Evolutionary conservation across 768 basidiomycete genomes (phyloP), one percentile per base, ranked within the genome.

Genomic region (Kwoniella sp.): DNA sequence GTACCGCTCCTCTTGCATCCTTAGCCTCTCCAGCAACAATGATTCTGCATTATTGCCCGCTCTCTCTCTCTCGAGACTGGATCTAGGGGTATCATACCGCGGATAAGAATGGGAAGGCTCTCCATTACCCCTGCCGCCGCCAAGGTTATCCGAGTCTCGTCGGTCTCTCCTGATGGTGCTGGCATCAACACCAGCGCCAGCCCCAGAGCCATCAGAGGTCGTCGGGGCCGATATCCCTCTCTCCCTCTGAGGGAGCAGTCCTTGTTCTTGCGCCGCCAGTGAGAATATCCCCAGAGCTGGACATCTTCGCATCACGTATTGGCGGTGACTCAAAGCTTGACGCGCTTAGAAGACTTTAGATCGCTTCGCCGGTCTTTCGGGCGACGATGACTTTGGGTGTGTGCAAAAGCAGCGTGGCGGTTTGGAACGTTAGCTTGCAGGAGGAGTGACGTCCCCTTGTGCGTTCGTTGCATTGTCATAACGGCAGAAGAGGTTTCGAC

Each of bases 251-350:
- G 47, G 4, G 71, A 69, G 41, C 71, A 72, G 4, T 13, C 22
- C 30, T 66, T 72, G 28, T 52, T 20, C 38, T 63, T 68, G 12
- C 52, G 61, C 15, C 71, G 61, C 51, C 71, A 72, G 1, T 63
- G 26, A 29, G 55, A 64, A 52, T 65, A 72, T 1, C 71, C 71
- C 12, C 61, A 41, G 1, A 61, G 51, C 50, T 52, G 54, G 31
- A 72, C 71, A 52, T 66, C 71, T 22, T 69, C 67, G 51, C 71
- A 72, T 12, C 71, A 57, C 8, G 71, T 69, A 58, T 72, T 72
- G 34, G 67, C 55, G 30, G 55, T 47, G 5, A 69, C 67, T 47
- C 71, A 72, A n/a, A 23, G 58, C 50, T 47, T 47, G 52, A 52
- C 71, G 69, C 20, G 71, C 71, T 47, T 68, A 57, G 55, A 55